These are phyloP conservation scores for Aspergillus sclerotiicarbonarius DNA, from an alignment of 495 filamentous ascomycete species.

Conservation along the genomic window DNA sequence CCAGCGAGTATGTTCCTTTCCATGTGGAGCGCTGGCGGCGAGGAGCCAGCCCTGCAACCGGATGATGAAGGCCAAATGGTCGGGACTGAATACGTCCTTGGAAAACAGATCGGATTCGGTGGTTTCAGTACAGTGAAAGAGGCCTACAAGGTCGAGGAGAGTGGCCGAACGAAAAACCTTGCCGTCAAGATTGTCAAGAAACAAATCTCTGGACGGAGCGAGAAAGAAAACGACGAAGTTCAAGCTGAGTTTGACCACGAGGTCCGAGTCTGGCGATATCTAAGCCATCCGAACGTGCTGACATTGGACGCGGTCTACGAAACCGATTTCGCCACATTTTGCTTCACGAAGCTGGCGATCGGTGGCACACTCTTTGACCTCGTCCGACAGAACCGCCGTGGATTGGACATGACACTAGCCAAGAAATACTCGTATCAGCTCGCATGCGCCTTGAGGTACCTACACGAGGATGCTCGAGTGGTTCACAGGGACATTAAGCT, in stretches of 20 bases:
- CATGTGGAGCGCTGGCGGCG: conserved; percentile 47
- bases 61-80: conserved; percentile 75
- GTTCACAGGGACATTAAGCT: conserved; percentile 76
- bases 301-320: conserved; percentile 67
- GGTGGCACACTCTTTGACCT: conserved; percentile 73
- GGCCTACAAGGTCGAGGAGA: conserved; percentile 62
- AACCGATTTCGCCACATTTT: conserved; percentile 70
- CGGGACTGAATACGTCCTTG: conserved; percentile 69
- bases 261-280: conserved; percentile 66
- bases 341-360: conserved; percentile 66
- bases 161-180: conserved; percentile 47
- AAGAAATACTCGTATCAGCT: conserved; percentile 67
- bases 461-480: conserved; percentile 70
- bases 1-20: conserved; percentile 60
- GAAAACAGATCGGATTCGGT: conserved; percentile 66
- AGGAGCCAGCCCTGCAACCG: conserved; percentile 47
- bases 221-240: conserved; percentile 64
- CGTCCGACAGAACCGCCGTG: conserved; percentile 57
- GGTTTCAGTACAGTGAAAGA: conserved; percentile 74
- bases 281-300: conserved; percentile 65
- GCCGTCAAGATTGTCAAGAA: conserved; percentile 77
- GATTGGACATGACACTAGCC: conserved; percentile 51
- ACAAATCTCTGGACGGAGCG: conserved; percentile 51
- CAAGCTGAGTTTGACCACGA: conserved; percentile 76
- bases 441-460: conserved; percentile 65